These are phyloP conservation scores for Cryptococcus depauperatus DNA, from an alignment of 1,284 basidiomycete genomes.

Conservation along the genomic window DNA sequence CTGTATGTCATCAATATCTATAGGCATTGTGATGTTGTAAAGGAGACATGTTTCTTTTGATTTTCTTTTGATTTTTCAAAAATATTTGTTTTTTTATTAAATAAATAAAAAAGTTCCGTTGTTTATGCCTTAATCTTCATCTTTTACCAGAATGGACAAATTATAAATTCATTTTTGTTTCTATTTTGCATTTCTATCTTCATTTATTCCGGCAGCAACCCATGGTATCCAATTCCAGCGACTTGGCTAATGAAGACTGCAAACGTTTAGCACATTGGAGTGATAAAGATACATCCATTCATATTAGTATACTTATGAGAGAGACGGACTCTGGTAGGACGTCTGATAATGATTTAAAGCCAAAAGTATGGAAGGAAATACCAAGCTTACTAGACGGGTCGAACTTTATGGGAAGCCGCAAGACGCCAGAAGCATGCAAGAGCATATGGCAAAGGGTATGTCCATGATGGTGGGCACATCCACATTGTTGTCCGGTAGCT, in stretches of 20 bases:
- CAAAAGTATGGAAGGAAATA: slow-evolving; percentile 38
- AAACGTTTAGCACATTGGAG: slow-evolving; percentile 40
- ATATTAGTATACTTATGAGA: slow-evolving; percentile 26
- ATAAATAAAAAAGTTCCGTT: too few relatives aligned
- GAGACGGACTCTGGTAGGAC: slow-evolving; percentile 32
- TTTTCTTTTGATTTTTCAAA: too few relatives aligned
- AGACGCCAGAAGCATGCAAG: slow-evolving; percentile 40
- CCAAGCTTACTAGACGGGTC: slow-evolving; percentile 17
- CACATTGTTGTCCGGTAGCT: slow-evolving; percentile 12
- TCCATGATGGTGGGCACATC: neutral
- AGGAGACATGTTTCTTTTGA: too few relatives aligned
- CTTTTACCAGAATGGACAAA: neutral
- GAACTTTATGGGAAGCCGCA: slow-evolving; percentile 33
- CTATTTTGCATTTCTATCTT: neutral
- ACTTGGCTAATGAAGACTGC: too few relatives aligned
- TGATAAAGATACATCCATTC: slow-evolving; percentile 29
- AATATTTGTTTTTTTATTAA: too few relatives aligned
- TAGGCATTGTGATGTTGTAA: neutral
- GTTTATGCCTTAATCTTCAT: too few relatives aligned
- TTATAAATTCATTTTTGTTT: neutral
- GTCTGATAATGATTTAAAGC: slow-evolving; percentile 39
- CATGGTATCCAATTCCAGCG: too few relatives aligned
- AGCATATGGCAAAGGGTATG: slow-evolving; percentile 37
- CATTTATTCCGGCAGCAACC: too few relatives aligned
- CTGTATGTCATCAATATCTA: neutral